Percentiles rank a stretch among this genome's conserved stretches.
These are phyloP conservation scores for Lepidium aucheri DNA, from an alignment of 345 rosid species.

Conservation along the genomic window DNA sequence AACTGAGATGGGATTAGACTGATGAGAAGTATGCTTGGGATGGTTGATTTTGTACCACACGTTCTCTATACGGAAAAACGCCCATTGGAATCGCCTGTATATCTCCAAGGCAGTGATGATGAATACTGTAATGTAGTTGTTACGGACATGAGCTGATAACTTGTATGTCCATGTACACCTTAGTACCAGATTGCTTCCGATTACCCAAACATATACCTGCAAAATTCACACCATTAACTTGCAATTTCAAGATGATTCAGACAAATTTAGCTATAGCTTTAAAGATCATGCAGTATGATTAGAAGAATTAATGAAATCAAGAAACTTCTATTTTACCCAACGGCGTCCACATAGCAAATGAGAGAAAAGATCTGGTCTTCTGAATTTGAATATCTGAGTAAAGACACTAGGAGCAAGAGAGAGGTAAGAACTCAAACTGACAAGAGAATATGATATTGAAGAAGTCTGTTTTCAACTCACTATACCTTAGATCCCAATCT, in stretches of 20 bases:
- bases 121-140: conserved; percentile 78
- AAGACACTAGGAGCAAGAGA: conserved; percentile 44
- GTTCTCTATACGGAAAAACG: conserved; percentile 88
- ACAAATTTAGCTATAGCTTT: neutral
- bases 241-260: neutral
- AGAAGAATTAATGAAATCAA: neutral
- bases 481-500: conserved; percentile 96
- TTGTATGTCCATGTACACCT: conserved; percentile 98
- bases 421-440: neutral
- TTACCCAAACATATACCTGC: conserved; percentile 90
- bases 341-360: conserved; percentile 52
- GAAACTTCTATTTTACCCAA: conserved; percentile 52
- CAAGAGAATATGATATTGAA: neutral
- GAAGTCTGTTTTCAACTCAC: neutral
- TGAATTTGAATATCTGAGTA: conserved; percentile 83
- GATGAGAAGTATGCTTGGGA: conserved; percentile 43
- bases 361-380: conserved; percentile 46
- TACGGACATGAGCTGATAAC: conserved; percentile 91
- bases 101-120: conserved; percentile 76
- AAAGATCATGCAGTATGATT: neutral
- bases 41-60: conserved; percentile 74
- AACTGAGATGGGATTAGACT: conserved; percentile 3
- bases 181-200: conserved; percentile 78
- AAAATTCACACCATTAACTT: neutral
- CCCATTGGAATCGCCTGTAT: conserved; percentile 85